Evolutionary conservation across 116 monocot genomes (phyloP).

Genomic region (Iris pallida): DNA sequence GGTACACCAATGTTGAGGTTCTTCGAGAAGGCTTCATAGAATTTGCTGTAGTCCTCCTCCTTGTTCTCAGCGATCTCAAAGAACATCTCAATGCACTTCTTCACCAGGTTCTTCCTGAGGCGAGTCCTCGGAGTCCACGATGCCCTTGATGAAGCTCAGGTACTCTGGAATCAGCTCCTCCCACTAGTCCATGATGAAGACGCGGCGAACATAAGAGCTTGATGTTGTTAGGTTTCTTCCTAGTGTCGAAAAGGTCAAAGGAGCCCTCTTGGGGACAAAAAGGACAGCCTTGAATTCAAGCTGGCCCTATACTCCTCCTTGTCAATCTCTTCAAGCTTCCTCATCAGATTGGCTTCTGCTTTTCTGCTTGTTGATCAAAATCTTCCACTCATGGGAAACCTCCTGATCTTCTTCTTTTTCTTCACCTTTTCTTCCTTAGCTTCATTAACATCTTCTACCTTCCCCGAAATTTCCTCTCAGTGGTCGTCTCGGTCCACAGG

Average conservation of each 20-base stretch:
- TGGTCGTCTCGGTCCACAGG: conserved; percentile 49
- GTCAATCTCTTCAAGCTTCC: conserved; percentile 52
- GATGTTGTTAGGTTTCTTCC: conserved; percentile 55
- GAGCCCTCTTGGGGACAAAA: conserved; percentile 52
- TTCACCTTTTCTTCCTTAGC: conserved; percentile 58
- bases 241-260: conserved; percentile 54
- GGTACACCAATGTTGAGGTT: conserved; percentile 49
- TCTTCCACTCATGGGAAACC: conserved; percentile 51
- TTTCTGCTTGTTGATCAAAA: conserved; percentile 42
- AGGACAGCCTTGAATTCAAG: conserved; percentile 55
- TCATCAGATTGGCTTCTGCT: conserved; percentile 62
- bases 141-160: conserved; percentile 48
- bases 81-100: conserved; percentile 55
- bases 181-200: conserved; percentile 63
- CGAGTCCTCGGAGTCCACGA: conserved; percentile 54
- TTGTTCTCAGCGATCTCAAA: conserved; percentile 64
- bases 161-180: conserved; percentile 52
- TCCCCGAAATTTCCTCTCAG: conserved; percentile 54
- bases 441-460: conserved; percentile 52
- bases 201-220: conserved; percentile 51
- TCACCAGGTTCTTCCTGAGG: conserved; percentile 59
- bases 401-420: conserved; percentile 64
- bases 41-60: conserved; percentile 54
- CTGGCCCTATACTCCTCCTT: conserved; percentile 59
- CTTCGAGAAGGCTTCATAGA: conserved; percentile 56